Percentiles rank a stretch among this genome's conserved stretches.
phyloP scores from a whole-genome alignment of 2,329 filamentous ascomycete genomes.

The Mollisiaceae sp. region DNA sequence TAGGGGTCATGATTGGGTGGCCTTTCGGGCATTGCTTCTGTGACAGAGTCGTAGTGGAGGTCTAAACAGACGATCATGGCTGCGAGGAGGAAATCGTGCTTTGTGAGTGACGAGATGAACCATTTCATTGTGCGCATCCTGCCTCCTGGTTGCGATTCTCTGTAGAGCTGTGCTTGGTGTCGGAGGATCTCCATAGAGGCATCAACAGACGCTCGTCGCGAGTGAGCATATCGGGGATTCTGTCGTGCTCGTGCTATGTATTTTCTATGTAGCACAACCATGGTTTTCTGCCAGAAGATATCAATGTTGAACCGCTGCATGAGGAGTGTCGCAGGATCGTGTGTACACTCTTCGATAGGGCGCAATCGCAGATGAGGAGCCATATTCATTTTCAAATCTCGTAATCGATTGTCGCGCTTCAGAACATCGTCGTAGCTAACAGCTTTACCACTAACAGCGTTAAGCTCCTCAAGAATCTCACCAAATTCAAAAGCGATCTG shows the following conservation, averaged over 20 bases:
- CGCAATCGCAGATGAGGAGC: constrained; percentile 81
- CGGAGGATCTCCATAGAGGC: constrained; percentile 81
- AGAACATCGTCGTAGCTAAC: constrained; percentile 69
- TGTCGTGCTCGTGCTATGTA: constrained; percentile 80
- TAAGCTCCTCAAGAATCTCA: constrained; percentile 70
- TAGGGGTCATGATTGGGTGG: constrained; percentile 52
- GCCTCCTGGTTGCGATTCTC: constrained; percentile 74
- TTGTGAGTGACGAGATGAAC: constrained; percentile 79
- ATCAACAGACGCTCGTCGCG: constrained; percentile 82
- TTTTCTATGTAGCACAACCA: constrained; percentile 87
- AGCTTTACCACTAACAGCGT: constrained; percentile 56
- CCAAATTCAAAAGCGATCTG: constrained; percentile 70
- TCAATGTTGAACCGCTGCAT: constrained; percentile 86
- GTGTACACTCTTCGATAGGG: constrained; percentile 72
- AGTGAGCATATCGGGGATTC: constrained; percentile 83
- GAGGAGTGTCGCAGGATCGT: constrained; percentile 83
- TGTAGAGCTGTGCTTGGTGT: constrained; percentile 76
- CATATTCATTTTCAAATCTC: constrained; percentile 67
- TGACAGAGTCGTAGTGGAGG: constrained; percentile 69
- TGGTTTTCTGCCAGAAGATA: constrained; percentile 84
- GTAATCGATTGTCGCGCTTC: constrained; percentile 64
- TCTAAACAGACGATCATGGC: constrained; percentile 86
- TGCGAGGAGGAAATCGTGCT: constrained; percentile 84
- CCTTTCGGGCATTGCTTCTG: constrained; percentile 41
- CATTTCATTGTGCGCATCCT: constrained; percentile 75